These are phyloP conservation scores for Alternaria panax DNA, from an alignment of 2,329 filamentous ascomycete species.

Conservation along the genomic window DNA sequence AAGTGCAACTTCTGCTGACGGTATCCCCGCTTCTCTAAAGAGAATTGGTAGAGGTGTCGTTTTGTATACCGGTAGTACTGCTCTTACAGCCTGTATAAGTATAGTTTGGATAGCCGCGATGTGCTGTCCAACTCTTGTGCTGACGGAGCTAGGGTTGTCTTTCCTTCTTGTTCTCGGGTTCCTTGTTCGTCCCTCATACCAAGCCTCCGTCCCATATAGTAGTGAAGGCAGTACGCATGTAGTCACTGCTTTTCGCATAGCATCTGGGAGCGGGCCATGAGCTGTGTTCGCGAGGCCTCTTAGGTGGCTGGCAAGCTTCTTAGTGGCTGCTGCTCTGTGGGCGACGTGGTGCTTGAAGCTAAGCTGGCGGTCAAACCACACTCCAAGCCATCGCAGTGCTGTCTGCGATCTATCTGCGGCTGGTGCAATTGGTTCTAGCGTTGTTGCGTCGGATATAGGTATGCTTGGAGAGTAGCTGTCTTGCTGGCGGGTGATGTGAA, in stretches of 20 bases:
- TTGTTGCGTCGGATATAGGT: background rate
- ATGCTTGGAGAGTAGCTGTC: background rate
- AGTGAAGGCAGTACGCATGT: conserved; percentile 6
- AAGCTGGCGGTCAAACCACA: conserved; percentile 13
- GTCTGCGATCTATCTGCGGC: background rate
- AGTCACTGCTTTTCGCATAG: no score
- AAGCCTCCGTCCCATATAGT: conserved; percentile 9
- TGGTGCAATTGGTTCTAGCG: conserved; percentile 3
- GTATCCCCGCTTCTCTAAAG: background rate
- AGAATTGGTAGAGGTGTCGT: conserved; percentile 5
- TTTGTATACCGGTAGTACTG: conserved; percentile 1
- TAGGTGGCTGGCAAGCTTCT: background rate
- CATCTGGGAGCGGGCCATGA: no score
- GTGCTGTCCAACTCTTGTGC: conserved; percentile 7
- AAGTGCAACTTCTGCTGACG: no score
- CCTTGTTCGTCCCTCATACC: conserved; percentile 4
- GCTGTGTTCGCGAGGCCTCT: no score
- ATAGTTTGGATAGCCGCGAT: conserved; percentile 1
- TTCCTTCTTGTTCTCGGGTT: no score
- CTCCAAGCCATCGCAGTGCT: conserved; percentile 12
- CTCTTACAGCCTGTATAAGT: background rate
- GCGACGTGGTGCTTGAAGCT: conserved; percentile 9
- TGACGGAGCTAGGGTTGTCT: no score
- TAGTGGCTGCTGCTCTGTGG: background rate
- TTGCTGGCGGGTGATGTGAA: conserved; percentile 7